Percentiles rank a stretch among this genome's conserved stretches.
These are phyloP conservation scores for Hura crepitans DNA, from an alignment of 441 rosid genomes.

Conservation along the genomic window DNA sequence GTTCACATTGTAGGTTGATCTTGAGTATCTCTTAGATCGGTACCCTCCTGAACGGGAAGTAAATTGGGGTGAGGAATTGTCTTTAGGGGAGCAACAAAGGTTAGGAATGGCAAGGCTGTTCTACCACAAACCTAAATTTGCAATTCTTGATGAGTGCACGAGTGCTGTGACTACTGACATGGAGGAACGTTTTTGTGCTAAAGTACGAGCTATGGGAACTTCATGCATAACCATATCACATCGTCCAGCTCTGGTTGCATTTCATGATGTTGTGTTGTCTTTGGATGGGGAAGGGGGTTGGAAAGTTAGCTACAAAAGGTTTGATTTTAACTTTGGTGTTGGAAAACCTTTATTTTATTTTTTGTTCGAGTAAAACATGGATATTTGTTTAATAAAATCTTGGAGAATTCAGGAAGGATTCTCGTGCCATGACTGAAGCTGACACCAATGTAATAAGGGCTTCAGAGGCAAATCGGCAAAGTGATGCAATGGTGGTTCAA, in stretches of 20 bases:
- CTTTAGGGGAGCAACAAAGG: conserved; percentile 98
- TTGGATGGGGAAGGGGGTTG: conserved; percentile 99
- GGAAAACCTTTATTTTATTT: conserved; percentile 6
- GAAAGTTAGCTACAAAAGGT: conserved; percentile 84
- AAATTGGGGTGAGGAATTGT: conserved; percentile 98
- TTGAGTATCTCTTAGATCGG: conserved; percentile 90
- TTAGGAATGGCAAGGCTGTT: conserved; percentile 98
- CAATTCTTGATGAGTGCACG: conserved; percentile 99
- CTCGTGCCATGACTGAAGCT: conserved; percentile 42
- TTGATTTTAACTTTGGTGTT: conserved; percentile 21
- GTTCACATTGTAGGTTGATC: conserved; percentile 66
- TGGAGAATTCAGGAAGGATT: conserved; percentile 57
- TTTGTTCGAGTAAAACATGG: conserved; percentile 12
- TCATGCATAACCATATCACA: conserved; percentile 99
- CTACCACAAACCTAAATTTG: conserved; percentile 98
- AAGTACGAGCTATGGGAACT: conserved; percentile 98
- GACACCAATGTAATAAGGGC: conserved; percentile 35
- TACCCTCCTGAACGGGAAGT: conserved; percentile 85
- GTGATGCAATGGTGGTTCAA: conserved; percentile 89
- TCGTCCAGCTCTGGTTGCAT: conserved; percentile 97
- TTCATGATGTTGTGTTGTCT: conserved; percentile 94
- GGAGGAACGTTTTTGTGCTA: conserved; percentile 97
- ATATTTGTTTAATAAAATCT: conserved; percentile 20
- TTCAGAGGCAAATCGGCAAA: conserved; percentile 66
- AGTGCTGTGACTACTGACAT: conserved; percentile 99